These are phyloP conservation scores for Peniophora sp. DNA, from an alignment of 1,284 basidiomycete species.

Conservation along the genomic window DNA sequence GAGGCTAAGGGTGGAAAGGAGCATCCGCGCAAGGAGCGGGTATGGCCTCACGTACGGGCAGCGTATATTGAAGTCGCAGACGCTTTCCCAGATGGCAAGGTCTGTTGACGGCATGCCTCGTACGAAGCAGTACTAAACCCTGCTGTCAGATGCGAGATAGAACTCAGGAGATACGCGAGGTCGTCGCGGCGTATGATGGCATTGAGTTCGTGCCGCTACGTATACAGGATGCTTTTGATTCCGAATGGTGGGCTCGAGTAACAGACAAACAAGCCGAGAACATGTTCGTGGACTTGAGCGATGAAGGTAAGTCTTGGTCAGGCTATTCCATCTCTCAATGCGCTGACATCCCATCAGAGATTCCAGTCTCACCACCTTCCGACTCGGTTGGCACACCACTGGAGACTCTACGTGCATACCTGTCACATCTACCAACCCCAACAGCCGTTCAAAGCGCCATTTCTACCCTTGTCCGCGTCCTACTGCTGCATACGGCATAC, in stretches of 20 bases:
- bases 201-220: slow-evolving; percentile 55
- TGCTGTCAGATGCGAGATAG: slow-evolving; percentile 43
- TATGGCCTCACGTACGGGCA: slow-evolving; percentile 55
- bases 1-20: slow-evolving; percentile 46
- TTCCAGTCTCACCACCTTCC: neutral
- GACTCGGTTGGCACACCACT: slow-evolving; percentile 27
- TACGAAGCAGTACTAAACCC: slow-evolving; percentile 8
- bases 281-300: slow-evolving; percentile 36
- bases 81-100: slow-evolving; percentile 42
- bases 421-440: slow-evolving; percentile 68
- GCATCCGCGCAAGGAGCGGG: slow-evolving; percentile 54
- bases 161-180: slow-evolving; percentile 38
- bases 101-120: slow-evolving; percentile 25
- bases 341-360: neutral
- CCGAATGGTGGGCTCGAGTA: slow-evolving; percentile 52
- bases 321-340: slow-evolving; percentile 6
- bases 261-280: slow-evolving; percentile 21
- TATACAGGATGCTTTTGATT: slow-evolving; percentile 67
- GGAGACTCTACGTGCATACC: slow-evolving; percentile 46
- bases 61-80: slow-evolving; percentile 65
- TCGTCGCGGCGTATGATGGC: slow-evolving; percentile 38
- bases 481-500: slow-evolving; percentile 62
- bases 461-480: slow-evolving; percentile 55
- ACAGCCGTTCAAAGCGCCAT: slow-evolving; percentile 65
- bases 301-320: slow-evolving; percentile 37